phyloP scores from a whole-genome alignment of 352 stramenopile species.

The Phytophthora capsici region DNA sequence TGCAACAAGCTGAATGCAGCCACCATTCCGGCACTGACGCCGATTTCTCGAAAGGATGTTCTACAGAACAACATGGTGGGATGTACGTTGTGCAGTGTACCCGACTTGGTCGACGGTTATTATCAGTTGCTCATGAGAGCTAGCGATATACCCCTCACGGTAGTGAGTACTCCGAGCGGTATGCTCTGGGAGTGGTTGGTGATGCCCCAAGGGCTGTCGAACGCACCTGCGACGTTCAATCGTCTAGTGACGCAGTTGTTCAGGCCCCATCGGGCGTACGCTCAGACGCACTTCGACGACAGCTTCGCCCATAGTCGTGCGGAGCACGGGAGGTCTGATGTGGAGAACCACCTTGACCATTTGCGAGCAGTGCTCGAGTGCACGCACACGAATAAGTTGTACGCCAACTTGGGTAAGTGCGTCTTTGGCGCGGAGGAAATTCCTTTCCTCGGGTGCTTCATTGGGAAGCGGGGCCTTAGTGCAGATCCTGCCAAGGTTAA shows the following conservation, averaged over 20 bases:
- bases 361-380: no score
- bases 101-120: constrained; percentile 39
- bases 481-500: no score
- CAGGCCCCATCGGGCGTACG: no score
- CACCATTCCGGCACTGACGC: constrained; percentile 8
- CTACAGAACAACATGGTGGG: constrained; percentile 32
- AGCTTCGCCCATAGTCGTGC: background rate
- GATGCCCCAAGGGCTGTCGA: background rate
- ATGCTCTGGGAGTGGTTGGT: background rate
- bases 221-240: background rate
- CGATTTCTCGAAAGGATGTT: constrained; percentile 21
- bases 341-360: no score
- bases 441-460: no score
- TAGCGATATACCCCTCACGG: constrained; percentile 22
- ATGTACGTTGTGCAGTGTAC: constrained; percentile 33
- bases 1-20: constrained; percentile 43
- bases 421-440: no score
- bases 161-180: constrained; percentile 33
- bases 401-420: no score
- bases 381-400: no score
- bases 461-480: no score
- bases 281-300: background rate
- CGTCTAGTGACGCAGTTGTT: no score
- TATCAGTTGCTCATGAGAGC: constrained; percentile 43
- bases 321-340: no score